Percentiles rank a stretch among this genome's conserved stretches.
phyloP scores from a whole-genome alignment of 345 rosid genomes.

The Psidium guajava region DNA sequence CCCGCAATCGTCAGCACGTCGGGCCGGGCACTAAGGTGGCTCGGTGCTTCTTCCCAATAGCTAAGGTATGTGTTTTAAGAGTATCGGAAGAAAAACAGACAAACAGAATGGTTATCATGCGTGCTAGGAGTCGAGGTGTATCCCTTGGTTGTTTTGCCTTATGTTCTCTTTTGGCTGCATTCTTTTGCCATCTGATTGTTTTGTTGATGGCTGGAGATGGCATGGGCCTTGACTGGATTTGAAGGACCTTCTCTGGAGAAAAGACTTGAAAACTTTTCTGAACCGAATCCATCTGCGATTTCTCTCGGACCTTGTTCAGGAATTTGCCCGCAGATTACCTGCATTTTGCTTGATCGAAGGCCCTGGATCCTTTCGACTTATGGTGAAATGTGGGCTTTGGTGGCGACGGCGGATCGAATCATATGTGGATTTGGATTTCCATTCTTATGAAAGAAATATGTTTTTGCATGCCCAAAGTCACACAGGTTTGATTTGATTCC shows the following conservation, averaged over 20 bases:
- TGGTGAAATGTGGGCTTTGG: too few species aligned
- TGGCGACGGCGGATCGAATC: too few species aligned
- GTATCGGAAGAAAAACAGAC: not conserved
- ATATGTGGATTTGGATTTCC: too few species aligned
- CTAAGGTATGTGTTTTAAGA: not conserved
- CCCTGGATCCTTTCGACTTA: too few species aligned
- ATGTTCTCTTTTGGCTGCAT: not conserved
- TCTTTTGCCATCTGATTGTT: not conserved
- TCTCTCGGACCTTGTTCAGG: not conserved
- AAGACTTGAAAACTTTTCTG: too few species aligned
- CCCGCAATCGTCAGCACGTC: slow-evolving; percentile 5
- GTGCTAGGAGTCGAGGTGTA: not conserved
- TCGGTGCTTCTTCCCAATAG: slow-evolving; percentile 12
- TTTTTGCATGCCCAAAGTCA: not conserved
- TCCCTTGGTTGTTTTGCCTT: not conserved
- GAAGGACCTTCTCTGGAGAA: not conserved
- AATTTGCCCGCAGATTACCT: too few species aligned
- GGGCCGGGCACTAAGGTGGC: slow-evolving; percentile 10
- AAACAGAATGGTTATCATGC: too few species aligned
- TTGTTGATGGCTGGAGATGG: not conserved
- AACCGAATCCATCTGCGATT: not conserved
- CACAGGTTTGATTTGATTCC: not conserved
- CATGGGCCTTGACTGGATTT: not conserved
- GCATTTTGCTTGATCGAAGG: too few species aligned
- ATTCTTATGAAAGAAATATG: too few species aligned